Conservation (phyloP, 2,329 filamentous ascomycete genomes). For the Hypoxylon sp. region DNA sequence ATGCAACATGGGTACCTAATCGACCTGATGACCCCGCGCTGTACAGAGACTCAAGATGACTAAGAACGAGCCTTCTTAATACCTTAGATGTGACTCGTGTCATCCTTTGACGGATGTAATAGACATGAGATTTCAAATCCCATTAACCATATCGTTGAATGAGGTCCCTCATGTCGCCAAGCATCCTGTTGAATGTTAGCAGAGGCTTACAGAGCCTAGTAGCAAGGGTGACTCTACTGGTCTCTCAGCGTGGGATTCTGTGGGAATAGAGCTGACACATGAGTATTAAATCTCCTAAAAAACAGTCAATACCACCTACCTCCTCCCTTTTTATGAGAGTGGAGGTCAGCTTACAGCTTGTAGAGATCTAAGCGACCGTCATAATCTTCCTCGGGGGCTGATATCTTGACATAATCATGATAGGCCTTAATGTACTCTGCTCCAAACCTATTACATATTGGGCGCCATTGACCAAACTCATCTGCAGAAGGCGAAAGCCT, state of each 20-base stretch:
- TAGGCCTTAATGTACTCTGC: neutral
- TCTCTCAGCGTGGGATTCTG: neutral
- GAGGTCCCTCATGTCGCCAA: neutral
- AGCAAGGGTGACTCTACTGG: neutral
- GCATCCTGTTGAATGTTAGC: neutral
- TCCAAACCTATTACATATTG: neutral
- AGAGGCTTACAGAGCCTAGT: neutral
- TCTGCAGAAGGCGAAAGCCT: neutral
- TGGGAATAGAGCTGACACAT: neutral
- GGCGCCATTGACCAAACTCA: slow-evolving; percentile 3
- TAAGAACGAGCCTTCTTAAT: too few relatives aligned
- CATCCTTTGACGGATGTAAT: too few relatives aligned
- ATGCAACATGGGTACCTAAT: too few relatives aligned
- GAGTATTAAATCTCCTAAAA: neutral
- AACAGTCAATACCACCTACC: neutral
- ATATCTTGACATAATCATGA: neutral
- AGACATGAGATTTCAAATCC: too few relatives aligned
- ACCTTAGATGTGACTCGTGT: too few relatives aligned
- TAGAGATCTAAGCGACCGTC: neutral
- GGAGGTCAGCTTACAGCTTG: neutral
- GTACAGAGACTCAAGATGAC: too few relatives aligned
- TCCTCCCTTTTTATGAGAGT: neutral
- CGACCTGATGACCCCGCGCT: too few relatives aligned
- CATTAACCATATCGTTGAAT: too few relatives aligned
- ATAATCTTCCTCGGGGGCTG: slow-evolving; percentile 4